phyloP scores from a whole-genome alignment of 768 basidiomycete genomes.

The Mycena floridula region DNA sequence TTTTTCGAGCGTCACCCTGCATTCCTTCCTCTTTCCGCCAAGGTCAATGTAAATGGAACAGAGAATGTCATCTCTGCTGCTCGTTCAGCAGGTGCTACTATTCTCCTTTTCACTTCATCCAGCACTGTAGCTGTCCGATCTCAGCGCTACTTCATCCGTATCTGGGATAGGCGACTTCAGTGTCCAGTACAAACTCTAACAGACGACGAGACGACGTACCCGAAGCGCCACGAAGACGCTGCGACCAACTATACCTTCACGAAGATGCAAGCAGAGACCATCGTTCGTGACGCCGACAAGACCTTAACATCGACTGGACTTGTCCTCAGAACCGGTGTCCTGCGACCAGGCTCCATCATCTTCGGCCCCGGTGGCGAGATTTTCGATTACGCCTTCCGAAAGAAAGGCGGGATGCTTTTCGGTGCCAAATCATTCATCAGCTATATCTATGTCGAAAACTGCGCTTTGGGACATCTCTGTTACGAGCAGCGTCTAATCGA shows the following conservation, averaged over 20 bases:
- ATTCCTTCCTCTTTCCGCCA: constrained; percentile 26
- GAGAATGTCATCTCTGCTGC: constrained; percentile 30
- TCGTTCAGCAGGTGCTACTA: neutral
- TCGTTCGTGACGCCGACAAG: constrained; percentile 26
- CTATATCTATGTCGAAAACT: constrained; percentile 36
- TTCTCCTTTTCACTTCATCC: neutral
- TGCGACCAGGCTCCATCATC: constrained; percentile 36
- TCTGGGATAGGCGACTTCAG: neutral
- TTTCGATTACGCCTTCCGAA: constrained; percentile 26
- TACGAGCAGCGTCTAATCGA: constrained; percentile 34
- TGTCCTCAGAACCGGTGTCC: constrained; percentile 28
- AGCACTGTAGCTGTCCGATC: neutral
- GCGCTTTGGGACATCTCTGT: constrained; percentile 30
- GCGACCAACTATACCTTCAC: constrained; percentile 32
- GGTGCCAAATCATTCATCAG: constrained; percentile 20
- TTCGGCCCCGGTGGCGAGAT: constrained; percentile 36
- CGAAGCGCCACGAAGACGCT: neutral
- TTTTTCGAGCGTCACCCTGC: constrained; percentile 30
- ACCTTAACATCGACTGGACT: constrained; percentile 12
- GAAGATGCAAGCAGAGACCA: constrained; percentile 25
- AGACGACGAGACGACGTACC: neutral
- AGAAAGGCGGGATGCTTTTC: constrained; percentile 27
- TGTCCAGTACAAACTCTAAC: neutral
- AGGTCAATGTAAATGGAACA: constrained; percentile 32
- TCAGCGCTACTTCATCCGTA: neutral